Conservation (phyloP, 345 rosid genomes). For the Clarkia xantiana region DNA sequence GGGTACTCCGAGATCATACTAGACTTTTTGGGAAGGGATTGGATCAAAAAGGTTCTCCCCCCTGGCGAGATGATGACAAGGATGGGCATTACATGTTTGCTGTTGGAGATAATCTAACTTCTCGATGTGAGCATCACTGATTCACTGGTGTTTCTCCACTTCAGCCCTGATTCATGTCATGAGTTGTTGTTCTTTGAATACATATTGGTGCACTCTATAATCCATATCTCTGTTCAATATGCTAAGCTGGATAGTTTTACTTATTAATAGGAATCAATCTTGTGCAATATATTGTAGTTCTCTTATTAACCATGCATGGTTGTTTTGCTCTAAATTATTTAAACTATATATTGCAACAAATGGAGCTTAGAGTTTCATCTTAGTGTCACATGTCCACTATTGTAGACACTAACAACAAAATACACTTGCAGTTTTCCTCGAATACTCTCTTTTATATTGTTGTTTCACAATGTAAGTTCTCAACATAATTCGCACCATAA, state of each 20-base stretch:
- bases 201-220: neutral
- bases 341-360: too few relatives aligned
- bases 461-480: too few relatives aligned
- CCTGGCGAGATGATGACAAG: constrained; percentile 60
- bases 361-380: too few relatives aligned
- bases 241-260: neutral
- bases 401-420: too few relatives aligned
- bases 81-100: constrained; percentile 67
- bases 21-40: constrained; percentile 39
- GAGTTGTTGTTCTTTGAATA: neutral
- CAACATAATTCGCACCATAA: too few relatives aligned
- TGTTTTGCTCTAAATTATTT: too few relatives aligned
- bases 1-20: constrained; percentile 30
- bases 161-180: neutral
- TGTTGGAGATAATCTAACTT: constrained; percentile 55
- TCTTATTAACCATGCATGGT: too few relatives aligned
- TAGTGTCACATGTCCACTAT: too few relatives aligned
- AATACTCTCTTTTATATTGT: too few relatives aligned
- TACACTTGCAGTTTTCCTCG: too few relatives aligned
- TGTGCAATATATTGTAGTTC: too few relatives aligned
- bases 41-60: constrained; percentile 48
- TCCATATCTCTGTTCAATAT: neutral
- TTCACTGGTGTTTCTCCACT: constrained; percentile 14
- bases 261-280: neutral
- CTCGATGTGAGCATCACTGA: constrained; percentile 45